Base-by-base conservation (phyloP, 2,329 filamentous ascomycete genomes). In the Fusarium austroafricanum region DNA sequence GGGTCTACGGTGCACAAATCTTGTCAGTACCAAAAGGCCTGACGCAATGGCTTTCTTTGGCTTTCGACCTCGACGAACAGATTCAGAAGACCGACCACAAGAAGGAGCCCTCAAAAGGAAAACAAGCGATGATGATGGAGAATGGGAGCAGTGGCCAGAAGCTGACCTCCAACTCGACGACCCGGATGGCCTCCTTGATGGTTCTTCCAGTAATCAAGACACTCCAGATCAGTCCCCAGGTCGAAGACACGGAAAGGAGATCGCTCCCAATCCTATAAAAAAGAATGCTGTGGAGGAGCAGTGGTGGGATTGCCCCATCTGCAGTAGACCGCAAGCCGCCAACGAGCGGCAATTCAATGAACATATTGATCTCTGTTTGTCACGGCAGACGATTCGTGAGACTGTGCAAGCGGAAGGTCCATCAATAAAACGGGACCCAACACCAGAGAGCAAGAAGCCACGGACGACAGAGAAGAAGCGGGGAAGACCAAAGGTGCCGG, bases 351-450 rank as follows among this genome's bases (percentile, higher is more conserved):
- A 81, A 1, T 97, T 98, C 79, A 99, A 99, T 71, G 88, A 91
- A 57, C 96, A 99, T 75, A 94, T 99, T 51, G 96, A 99, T 76
- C 86, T 92, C 10, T 99, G 96, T 77, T 85, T 99, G 2, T 97
- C 94, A 1, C 86, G 90, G 55, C 89, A 92, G 74, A 92, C 93
- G 0, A 98, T 99, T 72, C 90, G 90, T 44, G 93, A 97, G 73
- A 91, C 89, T 1, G 90, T 96, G 2, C 89, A 92, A 58, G 84
- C 84, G 55, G 79, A 83, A 62, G 75, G 74, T 47, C 50, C 75
- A 28, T 66, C 59, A 10, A 59, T 49, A 46, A 43, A 55, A 17
- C 59, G 55, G 17, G 79, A 79, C 39, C 73, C 75, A 14, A 80
- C 78, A 5, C 76, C 79, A 2, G 77, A 80, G 9, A 70, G 71